Conservation (phyloP, 768 basidiomycete species). For the Russula vinacea region DNA sequence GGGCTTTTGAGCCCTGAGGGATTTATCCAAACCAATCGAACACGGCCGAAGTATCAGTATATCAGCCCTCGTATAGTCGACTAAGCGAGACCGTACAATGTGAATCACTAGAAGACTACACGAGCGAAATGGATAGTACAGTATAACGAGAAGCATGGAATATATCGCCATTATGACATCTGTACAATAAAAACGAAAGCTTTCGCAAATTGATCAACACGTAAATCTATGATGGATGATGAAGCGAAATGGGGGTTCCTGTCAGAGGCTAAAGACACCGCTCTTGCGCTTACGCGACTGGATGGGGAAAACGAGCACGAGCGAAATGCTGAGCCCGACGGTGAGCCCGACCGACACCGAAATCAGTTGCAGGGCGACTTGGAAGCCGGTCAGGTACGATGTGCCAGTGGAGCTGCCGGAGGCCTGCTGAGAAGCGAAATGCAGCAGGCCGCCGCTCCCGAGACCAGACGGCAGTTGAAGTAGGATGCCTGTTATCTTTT, state of each 20-base stretch:
- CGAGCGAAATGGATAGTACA: not conserved
- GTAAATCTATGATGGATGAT: not conserved
- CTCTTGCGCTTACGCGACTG: constrained; percentile 55
- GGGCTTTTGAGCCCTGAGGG: no score
- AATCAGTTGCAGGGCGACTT: constrained; percentile 71
- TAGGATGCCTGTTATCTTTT: constrained; percentile 68
- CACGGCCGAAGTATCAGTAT: no score
- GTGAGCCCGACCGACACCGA: constrained; percentile 76
- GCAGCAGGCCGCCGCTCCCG: constrained; percentile 73
- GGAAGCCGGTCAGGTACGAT: constrained; percentile 67
- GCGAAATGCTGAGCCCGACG: constrained; percentile 70
- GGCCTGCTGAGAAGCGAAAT: constrained; percentile 57
- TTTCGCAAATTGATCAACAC: not conserved
- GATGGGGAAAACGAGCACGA: constrained; percentile 63
- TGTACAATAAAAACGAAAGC: no score
- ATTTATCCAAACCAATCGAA: no score
- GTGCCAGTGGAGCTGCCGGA: constrained; percentile 47
- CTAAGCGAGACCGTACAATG: no score
- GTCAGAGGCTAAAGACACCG: constrained; percentile 59
- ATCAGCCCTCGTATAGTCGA: no score
- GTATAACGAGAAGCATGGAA: no score
- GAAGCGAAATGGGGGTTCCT: not conserved
- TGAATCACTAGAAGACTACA: not conserved
- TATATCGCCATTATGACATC: not conserved
- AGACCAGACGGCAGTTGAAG: constrained; percentile 85